Evolutionary conservation across 1,284 basidiomycete genomes (phyloP), one percentile per base, ranked within the genome.

Genomic region (Quambalaria eucalypti): DNA sequence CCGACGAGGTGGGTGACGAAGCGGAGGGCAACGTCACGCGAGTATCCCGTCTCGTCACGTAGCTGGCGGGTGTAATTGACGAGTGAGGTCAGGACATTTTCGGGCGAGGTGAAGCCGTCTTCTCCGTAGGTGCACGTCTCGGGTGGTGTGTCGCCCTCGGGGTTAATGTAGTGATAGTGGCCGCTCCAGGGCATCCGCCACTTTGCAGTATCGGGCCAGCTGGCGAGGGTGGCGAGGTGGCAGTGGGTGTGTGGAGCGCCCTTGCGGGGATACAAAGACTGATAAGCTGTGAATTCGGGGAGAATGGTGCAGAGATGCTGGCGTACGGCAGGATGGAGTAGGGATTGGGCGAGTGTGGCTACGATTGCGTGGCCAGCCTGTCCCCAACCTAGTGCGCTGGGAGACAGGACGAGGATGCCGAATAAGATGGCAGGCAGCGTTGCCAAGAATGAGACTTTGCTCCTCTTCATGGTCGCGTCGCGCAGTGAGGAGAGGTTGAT

Each of bases 1-100:
- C 91, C 91, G 8, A 92, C 59, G 61, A 90, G 90, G 73, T 96
- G 91, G 33, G 90, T 82, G 49, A 96, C 79, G 79, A 93, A 95
- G 72, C 88, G 87, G 69, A 93, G 79, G 1, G 89, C 87, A 69
- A 79, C 77, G 64, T 81, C 80, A 12, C 77, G 74, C 52, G 73
- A 65, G 48, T 55, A 59, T 28, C 23, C 40, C 23, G 23, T 31
- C 19, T 14, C 19, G 9, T 28, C 21, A 2, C 19, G 46, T 1
- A 71, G 55, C 3, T 55, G 55, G 25, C 63, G 55, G 1, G 73
- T 68, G 57, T 76, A 69, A 56, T 74, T 76, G 63, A 56, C 55
- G 38, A 64, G 46, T 16, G 64, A 56, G 19, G 39, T 50, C 4
- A 62, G 57, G 16, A 62, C 55, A 28, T 66, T 66, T 49, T 65